Evolutionary conservation across 805 yeast genomes (phyloP).

Genomic region (Candida montana): DNA sequence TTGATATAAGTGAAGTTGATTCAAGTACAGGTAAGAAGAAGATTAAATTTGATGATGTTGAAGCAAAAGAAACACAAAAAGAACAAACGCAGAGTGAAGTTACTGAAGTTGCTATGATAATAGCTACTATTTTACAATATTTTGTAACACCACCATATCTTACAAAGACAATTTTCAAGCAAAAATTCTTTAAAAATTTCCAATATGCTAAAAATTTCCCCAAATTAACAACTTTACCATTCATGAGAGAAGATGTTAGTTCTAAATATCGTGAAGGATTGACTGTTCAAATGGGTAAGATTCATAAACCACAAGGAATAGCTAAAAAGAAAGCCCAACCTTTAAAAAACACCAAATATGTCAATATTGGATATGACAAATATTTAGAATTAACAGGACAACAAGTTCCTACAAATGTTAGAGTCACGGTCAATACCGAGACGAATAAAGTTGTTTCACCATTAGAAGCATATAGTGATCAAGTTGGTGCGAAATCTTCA

Average conservation of each 20-base stretch:
- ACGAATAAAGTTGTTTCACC: slow-evolving; percentile 65
- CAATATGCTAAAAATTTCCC: slow-evolving; percentile 67
- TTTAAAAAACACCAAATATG: slow-evolving; percentile 58
- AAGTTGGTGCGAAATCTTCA: slow-evolving; percentile 51
- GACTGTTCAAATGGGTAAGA: slow-evolving; percentile 36
- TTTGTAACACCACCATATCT: slow-evolving; percentile 84
- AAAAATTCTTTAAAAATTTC: slow-evolving; percentile 41
- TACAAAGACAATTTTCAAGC: slow-evolving; percentile 56
- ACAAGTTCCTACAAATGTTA: slow-evolving; percentile 68
- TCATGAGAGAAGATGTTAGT: slow-evolving; percentile 43
- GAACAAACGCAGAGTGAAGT: slow-evolving; percentile 14
- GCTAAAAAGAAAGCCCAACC: slow-evolving; percentile 43
- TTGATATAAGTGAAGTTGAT: slow-evolving; percentile 19
- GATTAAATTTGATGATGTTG: slow-evolving; percentile 29
- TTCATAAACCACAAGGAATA: slow-evolving; percentile 22
- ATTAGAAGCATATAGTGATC: slow-evolving; percentile 57
- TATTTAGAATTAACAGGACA: slow-evolving; percentile 52
- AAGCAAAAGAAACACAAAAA: slow-evolving; percentile 13
- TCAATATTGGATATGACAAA: slow-evolving; percentile 65
- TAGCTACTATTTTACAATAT: slow-evolving; percentile 69
- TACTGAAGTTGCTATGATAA: slow-evolving; percentile 40
- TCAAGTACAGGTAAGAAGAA: slow-evolving; percentile 21
- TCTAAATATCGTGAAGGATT: slow-evolving; percentile 60
- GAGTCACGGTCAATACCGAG: slow-evolving; percentile 74
- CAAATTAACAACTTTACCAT: slow-evolving; percentile 66